Base-by-base conservation (phyloP, 164 flowering plant species). In the Saururus chinensis region DNA sequence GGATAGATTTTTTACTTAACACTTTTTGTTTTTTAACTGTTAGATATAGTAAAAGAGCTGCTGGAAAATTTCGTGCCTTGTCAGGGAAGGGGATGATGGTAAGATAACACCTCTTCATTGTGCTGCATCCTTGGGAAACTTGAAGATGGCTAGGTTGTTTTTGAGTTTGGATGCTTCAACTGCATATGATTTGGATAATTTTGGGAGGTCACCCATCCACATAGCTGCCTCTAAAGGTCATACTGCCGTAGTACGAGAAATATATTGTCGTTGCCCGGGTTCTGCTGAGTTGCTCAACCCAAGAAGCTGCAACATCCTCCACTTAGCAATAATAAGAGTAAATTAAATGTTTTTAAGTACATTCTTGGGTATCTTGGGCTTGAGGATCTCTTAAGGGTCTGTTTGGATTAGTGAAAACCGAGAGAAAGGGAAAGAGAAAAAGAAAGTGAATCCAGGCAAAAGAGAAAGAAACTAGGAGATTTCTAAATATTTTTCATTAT, bases 271-370 rank as follows among this genome's bases (percentile, higher is more conserved):
- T 21, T 37, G 40, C 30, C 58, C 65, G 30, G 65, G 53, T 53
- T 35, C 57, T 22, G 25, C 0, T 12, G 65, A 63, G 37, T 20
- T 53, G 7, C 37, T 40, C 4, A 51, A 63, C 19, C n/a, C 19
- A 1, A 53, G 40, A 13, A 51, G 65, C 3, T 25, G 45, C 17
- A 63, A 63, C 40, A 56, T 23, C 21, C 65, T 63, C 54, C 65
- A 63, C 51, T n/a, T 63, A n/a, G 65, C 65, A 10, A 20, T 63
- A 20, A 19, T 11, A 40, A 41, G 30, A 11, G 37, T 16, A 58
- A 58, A 7, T 0, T 12, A 20, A n/a, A 20, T 58, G 49, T 20
- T 7, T 42, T 62, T 9, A 22, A 35, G 20, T 53, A 25, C 14
- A 13, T 53, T 12, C 0, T 14, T 25, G 7, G 16, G n/a, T 14